Conservation (phyloP, 495 filamentous ascomycete genomes). For the Peziza echinospora region DNA sequence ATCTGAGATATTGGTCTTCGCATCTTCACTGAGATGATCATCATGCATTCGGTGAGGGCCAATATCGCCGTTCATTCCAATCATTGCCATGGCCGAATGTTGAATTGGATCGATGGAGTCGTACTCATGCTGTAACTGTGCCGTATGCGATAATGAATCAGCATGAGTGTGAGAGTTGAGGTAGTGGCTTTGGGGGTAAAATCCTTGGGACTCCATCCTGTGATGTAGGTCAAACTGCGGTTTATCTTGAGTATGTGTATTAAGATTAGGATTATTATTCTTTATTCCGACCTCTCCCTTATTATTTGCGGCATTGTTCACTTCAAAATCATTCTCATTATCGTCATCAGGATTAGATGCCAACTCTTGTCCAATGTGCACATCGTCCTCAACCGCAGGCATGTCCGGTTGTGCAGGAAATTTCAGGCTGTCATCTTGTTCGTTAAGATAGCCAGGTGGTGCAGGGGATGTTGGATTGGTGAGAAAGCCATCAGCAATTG, state of each 20-base stretch:
- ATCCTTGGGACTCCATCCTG: too few species aligned
- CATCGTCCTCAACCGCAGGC: conserved; percentile 20
- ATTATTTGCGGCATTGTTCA: too few species aligned
- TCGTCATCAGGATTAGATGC: conserved; percentile 15
- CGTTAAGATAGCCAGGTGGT: conserved; percentile 2
- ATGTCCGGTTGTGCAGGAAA: conserved; percentile 18
- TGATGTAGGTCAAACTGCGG: conserved; percentile 9
- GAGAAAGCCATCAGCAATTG: conserved; percentile 11
- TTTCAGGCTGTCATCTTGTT: not conserved
- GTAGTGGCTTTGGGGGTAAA: not conserved
- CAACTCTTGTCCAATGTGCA: conserved; percentile 27
- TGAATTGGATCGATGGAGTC: conserved; percentile 13
- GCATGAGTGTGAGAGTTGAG: not conserved
- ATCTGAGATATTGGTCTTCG: conserved; percentile 29
- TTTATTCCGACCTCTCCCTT: conserved; percentile 9
- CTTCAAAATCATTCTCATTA: too few species aligned
- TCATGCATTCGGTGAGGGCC: conserved; percentile 1
- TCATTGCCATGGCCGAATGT: conserved; percentile 16
- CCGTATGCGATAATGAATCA: not conserved
- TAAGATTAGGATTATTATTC: not conserved
- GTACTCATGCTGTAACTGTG: conserved; percentile 14
- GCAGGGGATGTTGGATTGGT: conserved; percentile 22
- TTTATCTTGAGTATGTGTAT: conserved; percentile 15
- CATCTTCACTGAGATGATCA: conserved; percentile 16
- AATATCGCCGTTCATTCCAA: conserved; percentile 4